phyloP scores from a whole-genome alignment of 2,329 filamentous ascomycete species.

The Allantophomopsis lycopodina region DNA sequence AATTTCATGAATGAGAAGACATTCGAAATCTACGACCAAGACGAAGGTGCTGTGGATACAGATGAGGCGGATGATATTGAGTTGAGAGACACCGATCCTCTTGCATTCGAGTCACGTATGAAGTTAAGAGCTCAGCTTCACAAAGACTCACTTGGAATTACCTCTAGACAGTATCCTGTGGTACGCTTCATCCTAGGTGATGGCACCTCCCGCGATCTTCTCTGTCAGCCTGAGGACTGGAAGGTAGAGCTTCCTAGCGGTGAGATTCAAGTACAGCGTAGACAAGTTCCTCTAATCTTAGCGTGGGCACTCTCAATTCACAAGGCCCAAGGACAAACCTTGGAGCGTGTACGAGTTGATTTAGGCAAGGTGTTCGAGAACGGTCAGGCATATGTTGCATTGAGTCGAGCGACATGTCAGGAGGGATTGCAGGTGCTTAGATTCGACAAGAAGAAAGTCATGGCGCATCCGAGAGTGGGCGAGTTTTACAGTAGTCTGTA shows the following conservation, averaged over 20 bases:
- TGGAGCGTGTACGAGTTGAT: constrained; percentile 84
- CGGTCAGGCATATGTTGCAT: constrained; percentile 91
- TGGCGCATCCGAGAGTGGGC: constrained; percentile 81
- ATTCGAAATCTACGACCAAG: constrained; percentile 41
- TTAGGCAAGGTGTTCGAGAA: constrained; percentile 89
- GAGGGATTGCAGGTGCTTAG: constrained; percentile 74
- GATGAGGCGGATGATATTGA: constrained; percentile 29
- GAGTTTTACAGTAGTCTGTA: constrained; percentile 76
- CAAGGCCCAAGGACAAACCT: constrained; percentile 90
- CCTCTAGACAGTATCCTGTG: constrained; percentile 56
- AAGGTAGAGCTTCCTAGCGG: constrained; percentile 95
- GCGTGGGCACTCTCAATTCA: constrained; percentile 97
- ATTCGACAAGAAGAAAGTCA: constrained; percentile 83
- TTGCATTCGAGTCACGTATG: constrained; percentile 20
- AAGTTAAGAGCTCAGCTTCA: constrained; percentile 29
- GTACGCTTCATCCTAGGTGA: constrained; percentile 75
- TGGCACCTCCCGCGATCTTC: constrained; percentile 59
- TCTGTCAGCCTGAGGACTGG: constrained; percentile 83
- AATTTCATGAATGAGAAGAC: constrained; percentile 62
- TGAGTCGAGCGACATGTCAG: constrained; percentile 84
- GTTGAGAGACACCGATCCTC: constrained; percentile 21
- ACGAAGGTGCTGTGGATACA: constrained; percentile 39
- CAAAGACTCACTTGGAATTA: constrained; percentile 28
- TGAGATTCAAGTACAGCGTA: constrained; percentile 78
- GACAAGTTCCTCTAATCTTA: constrained; percentile 75